Evolutionary conservation across 2,329 filamentous ascomycete species (phyloP).

Genomic region (Cordyceps cateniannulata): DNA sequence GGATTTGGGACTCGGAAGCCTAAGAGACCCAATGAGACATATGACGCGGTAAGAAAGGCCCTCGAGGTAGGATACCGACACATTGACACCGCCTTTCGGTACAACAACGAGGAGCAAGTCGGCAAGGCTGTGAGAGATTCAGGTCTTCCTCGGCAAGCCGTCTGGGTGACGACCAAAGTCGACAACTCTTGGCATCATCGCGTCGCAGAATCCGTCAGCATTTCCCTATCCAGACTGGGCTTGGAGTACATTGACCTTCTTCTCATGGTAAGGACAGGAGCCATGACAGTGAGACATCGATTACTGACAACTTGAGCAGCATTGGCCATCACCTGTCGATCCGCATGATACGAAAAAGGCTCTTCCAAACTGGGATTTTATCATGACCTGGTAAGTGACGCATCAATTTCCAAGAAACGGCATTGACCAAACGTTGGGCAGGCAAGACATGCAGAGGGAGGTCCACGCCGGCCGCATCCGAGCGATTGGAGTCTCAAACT

Average conservation of each 20-base stretch:
- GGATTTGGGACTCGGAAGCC: slow-evolving; percentile 5
- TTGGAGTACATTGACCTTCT: slow-evolving; percentile 6
- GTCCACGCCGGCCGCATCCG: slow-evolving; percentile 62
- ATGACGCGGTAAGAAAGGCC: not conserved
- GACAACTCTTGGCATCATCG: slow-evolving; percentile 10
- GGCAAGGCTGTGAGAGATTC: slow-evolving; percentile 6
- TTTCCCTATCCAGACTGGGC: not conserved
- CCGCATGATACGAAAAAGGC: not conserved
- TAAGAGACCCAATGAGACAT: not conserved
- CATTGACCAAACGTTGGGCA: not conserved
- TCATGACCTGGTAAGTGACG: slow-evolving; percentile 8
- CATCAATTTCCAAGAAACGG: not conserved
- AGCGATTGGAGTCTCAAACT: slow-evolving; percentile 85
- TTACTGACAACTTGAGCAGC: not conserved
- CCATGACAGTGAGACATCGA: too few relatives aligned
- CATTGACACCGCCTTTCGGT: slow-evolving; percentile 6
- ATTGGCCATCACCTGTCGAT: slow-evolving; percentile 1
- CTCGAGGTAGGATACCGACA: slow-evolving; percentile 4
- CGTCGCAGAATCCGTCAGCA: slow-evolving; percentile 6
- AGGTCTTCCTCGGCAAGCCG: not conserved
- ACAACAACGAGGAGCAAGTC: slow-evolving; percentile 10
- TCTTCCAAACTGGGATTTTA: not conserved
- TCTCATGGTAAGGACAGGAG: not conserved
- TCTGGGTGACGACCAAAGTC: slow-evolving; percentile 11
- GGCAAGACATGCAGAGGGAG: slow-evolving; percentile 59